Percentiles rank a stretch among this genome's conserved stretches.
Evolutionary conservation across 2,329 filamentous ascomycete species (phyloP).

Genomic region (Parastagonospora nodorum): DNA sequence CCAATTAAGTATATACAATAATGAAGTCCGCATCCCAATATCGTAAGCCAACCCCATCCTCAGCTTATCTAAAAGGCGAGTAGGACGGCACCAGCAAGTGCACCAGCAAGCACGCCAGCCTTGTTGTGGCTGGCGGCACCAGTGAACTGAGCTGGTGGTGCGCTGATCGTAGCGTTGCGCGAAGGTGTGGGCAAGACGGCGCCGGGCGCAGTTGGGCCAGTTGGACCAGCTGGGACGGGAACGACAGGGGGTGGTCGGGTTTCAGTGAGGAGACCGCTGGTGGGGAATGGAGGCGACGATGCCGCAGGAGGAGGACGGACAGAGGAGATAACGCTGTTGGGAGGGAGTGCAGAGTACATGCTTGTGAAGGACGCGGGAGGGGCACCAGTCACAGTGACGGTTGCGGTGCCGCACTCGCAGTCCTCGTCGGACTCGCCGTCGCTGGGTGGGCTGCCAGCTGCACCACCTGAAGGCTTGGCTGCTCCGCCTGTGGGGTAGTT

Average conservation of each 20-base stretch:
- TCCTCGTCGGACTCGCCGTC: conserved; percentile 9
- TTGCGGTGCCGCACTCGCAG: conserved; percentile 34
- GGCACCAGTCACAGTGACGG: conserved; percentile 36
- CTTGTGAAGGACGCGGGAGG: conserved; percentile 26
- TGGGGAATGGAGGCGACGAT: conserved; percentile 25
- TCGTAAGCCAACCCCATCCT: background rate
- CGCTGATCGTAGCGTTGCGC: conserved; percentile 27
- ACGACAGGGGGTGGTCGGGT: conserved; percentile 31
- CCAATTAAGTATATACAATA: conserved; percentile 12
- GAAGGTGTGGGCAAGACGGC: conserved; percentile 16
- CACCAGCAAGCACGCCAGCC: conserved; percentile 27
- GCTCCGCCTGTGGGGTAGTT: background rate
- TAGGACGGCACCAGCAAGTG: conserved; percentile 28
- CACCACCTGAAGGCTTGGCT: conserved; percentile 12
- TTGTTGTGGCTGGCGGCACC: conserved; percentile 33
- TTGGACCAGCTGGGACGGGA: conserved; percentile 12
- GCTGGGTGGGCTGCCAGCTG: conserved; percentile 7
- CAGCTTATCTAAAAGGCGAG: conserved; percentile 28
- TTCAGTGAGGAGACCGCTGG: conserved; percentile 32
- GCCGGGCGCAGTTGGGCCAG: conserved; percentile 26
- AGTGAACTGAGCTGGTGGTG: conserved; percentile 29
- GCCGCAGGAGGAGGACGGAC: conserved; percentile 5
- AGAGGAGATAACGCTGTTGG: conserved; percentile 16
- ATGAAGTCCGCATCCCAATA: background rate
- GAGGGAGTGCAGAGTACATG: conserved; percentile 14